phyloP scores from a whole-genome alignment of 306 rosid genomes.

The Vicia sativa region DNA sequence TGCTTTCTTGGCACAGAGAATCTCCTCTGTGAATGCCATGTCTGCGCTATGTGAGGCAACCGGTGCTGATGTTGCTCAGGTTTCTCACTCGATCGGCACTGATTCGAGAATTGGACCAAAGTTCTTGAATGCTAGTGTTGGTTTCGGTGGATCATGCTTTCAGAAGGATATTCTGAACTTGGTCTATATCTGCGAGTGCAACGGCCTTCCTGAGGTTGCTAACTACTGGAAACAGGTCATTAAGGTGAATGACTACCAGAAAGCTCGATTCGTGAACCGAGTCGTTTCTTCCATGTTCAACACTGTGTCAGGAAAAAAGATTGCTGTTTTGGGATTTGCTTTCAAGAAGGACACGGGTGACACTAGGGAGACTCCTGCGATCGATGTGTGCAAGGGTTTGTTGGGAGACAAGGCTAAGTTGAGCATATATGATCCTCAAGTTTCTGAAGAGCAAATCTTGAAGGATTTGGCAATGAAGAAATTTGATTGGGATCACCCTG shows the following conservation, averaged over 20 bases:
- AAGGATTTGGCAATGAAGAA: slow-evolving; percentile 83
- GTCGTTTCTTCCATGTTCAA: slow-evolving; percentile 89
- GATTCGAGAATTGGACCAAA: slow-evolving; percentile 89
- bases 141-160: slow-evolving; percentile 94
- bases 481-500: slow-evolving; percentile 90
- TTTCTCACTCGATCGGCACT: slow-evolving; percentile 77
- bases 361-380: slow-evolving; percentile 91
- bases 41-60: slow-evolving; percentile 94
- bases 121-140: slow-evolving; percentile 89
- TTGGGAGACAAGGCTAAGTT: slow-evolving; percentile 73
- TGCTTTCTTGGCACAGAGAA: slow-evolving; percentile 92
- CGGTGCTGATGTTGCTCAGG: slow-evolving; percentile 85
- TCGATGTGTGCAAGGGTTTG: slow-evolving; percentile 83
- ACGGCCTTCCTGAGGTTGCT: slow-evolving; percentile 93
- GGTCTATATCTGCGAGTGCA: slow-evolving; percentile 90
- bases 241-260: slow-evolving; percentile 92
- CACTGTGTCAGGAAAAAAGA: slow-evolving; percentile 76
- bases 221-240: slow-evolving; percentile 94
- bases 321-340: slow-evolving; percentile 78
- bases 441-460: slow-evolving; percentile 64
- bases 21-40: slow-evolving; percentile 92
- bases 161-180: slow-evolving; percentile 91
- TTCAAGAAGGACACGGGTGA: slow-evolving; percentile 95
- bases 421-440: slow-evolving; percentile 91
- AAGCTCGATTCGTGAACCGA: slow-evolving; percentile 74